These are phyloP conservation scores for Allantophomopsis lycopodina DNA, from an alignment of 2,329 filamentous ascomycete genomes.

Conservation along the genomic window DNA sequence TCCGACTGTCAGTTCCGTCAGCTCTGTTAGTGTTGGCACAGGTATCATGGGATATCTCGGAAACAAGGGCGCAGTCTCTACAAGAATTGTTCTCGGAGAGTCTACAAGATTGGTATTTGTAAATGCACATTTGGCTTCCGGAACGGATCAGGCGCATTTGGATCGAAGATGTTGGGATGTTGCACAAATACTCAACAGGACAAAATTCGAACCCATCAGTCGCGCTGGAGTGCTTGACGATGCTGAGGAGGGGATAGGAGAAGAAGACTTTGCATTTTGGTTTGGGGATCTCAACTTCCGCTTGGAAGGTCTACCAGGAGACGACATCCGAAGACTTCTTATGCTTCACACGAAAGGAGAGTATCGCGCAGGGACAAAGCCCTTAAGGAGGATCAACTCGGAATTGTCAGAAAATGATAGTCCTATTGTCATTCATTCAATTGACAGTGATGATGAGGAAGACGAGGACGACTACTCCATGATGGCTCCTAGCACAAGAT, in stretches of 20 bases:
- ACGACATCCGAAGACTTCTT: constrained; percentile 76
- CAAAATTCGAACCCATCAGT: constrained; percentile 63
- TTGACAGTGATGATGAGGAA: constrained; percentile 30
- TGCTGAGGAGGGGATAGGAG: constrained; percentile 60
- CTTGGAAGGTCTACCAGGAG: constrained; percentile 73
- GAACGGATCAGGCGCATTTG: constrained; percentile 60
- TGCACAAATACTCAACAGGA: constrained; percentile 60
- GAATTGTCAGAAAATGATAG: constrained; percentile 29
- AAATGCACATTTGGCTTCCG: constrained; percentile 84
- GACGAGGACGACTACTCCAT: constrained; percentile 15
- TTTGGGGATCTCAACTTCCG: constrained; percentile 94
- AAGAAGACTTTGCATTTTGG: constrained; percentile 93
- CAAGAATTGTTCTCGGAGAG: constrained; percentile 74
- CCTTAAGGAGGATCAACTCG: constrained; percentile 15
- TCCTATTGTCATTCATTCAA: constrained; percentile 28
- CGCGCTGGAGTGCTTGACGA: constrained; percentile 51
- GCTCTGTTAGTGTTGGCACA: constrained; percentile 73
- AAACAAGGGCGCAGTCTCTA: constrained; percentile 84
- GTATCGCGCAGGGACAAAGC: constrained; percentile 43
- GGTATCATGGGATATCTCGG: constrained; percentile 87
- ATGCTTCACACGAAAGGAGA: constrained; percentile 72
- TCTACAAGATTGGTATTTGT: constrained; percentile 81
- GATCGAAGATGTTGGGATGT: constrained; percentile 88
- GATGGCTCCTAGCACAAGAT: constrained; percentile 9
- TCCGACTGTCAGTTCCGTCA: constrained; percentile 65